phyloP scores from a whole-genome alignment of 352 stramenopile species.

The Chrysophaeum taylorii region DNA sequence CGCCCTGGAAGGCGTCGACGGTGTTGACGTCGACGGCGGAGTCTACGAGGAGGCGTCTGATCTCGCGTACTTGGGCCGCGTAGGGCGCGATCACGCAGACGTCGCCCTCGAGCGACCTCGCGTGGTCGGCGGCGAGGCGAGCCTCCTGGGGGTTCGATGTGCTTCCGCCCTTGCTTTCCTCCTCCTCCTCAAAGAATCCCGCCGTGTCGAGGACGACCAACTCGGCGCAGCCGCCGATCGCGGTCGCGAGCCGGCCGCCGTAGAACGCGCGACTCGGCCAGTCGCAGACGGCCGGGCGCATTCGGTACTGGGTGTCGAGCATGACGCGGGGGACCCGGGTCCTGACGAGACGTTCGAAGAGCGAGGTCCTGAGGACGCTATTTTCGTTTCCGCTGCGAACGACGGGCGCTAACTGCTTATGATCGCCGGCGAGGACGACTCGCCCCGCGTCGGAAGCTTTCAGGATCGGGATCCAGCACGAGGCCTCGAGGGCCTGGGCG shows the following conservation, averaged over 20 bases:
- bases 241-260: conserved; percentile 56
- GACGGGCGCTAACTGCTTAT: conserved; percentile 90
- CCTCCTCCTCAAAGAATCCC: conserved; percentile 74
- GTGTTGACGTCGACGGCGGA: conserved; percentile 71
- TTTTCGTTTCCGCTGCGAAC: no score
- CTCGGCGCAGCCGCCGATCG: conserved; percentile 12
- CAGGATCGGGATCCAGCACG: conserved; percentile 90
- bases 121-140: conserved; percentile 59
- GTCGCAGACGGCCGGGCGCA: conserved; percentile 84
- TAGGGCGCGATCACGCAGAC: conserved; percentile 96
- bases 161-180: conserved; percentile 26
- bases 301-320: conserved; percentile 91
- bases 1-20: conserved; percentile 92
- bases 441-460: conserved; percentile 70
- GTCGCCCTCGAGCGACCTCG: conserved; percentile 66
- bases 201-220: conserved; percentile 85
- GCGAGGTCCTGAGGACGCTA: conserved; percentile 73
- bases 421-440: conserved; percentile 70
- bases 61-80: conserved; percentile 85
- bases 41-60: conserved; percentile 67
- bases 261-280: conserved; percentile 93
- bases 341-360: conserved; percentile 87
- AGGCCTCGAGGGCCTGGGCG: conserved; percentile 87
- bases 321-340: conserved; percentile 50
- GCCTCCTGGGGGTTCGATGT: conserved; percentile 60